Conservation (phyloP, 2,329 filamentous ascomycete genomes). For the Plenodomus lindquistii region DNA sequence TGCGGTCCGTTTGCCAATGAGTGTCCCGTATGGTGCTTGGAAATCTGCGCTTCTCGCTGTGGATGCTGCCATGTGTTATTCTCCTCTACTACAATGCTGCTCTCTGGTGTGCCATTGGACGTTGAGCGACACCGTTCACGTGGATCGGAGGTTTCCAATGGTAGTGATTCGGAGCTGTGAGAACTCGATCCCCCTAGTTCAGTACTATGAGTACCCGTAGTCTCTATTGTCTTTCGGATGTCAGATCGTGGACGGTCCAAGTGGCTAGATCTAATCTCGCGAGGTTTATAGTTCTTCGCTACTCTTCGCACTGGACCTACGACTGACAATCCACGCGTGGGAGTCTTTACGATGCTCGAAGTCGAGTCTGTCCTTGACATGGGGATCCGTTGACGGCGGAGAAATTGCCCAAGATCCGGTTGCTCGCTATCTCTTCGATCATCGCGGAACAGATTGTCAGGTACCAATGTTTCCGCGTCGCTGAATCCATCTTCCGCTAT, state of each 20-base stretch:
- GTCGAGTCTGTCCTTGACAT: constrained; percentile 22
- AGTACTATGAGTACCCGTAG: not conserved
- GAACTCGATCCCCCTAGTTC: not conserved
- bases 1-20: constrained; percentile 14
- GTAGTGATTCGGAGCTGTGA: not conserved
- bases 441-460: constrained; percentile 22
- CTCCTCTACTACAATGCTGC: constrained; percentile 2
- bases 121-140: constrained; percentile 2
- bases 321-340: constrained; percentile 33
- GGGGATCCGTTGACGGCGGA: constrained; percentile 5
- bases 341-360: constrained; percentile 35
- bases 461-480: constrained; percentile 34
- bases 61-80: constrained; percentile 15
- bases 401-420: constrained; percentile 22
- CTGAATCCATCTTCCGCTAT: constrained; percentile 31
- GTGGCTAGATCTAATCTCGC: constrained; percentile 9
- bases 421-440: constrained; percentile 21
- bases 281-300: constrained; percentile 17
- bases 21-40: constrained; percentile 6
- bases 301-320: constrained; percentile 31
- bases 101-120: not conserved
- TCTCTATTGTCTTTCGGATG: constrained; percentile 17
- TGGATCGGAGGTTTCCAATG: not conserved
- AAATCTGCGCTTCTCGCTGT: not conserved
- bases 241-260: constrained; percentile 26